Evolutionary conservation across 768 basidiomycete species (phyloP), one percentile per base, ranked within the genome.

Genomic region (Lactarius akahatsu): DNA sequence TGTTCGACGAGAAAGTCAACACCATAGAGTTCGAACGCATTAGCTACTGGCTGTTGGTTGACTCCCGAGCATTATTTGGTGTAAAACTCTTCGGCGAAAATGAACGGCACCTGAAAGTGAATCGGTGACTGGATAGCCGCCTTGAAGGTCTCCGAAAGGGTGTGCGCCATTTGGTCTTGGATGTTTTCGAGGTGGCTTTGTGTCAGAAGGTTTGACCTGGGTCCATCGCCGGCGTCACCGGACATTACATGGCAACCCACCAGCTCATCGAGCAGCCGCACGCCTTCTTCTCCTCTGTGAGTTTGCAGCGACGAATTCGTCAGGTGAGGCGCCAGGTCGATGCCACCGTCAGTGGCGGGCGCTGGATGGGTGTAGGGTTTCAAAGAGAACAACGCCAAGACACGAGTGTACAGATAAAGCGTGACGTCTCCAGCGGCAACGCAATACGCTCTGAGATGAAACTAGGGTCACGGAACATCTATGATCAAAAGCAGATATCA

Each of bases 1-100:
- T 84, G 83, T 61, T 82, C 82, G 65, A 98, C 83, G 16, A 98
- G 80, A 66, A 99, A 90, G 75, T 99, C 97, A n/a, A 91, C 83
- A 0, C 97, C 97, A 72, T 89, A 98, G 18, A 98, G 83, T 74
- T 98, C 96, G 73, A 98, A 98, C 0, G 92, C 93, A 74, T 98
- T 98, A 1, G 92, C 88, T 26, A 94, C 75, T 1, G 91, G 83
- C 92, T 97, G 74, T 45, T 23, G 45, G 50, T 40, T n/a, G 20
- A 59, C 30, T 50, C 30, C 23, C 30, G 4, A 57, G 34, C 36
- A 60, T 36, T 16, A 60, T 30, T 13, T 26, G 36, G 11, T 18
- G 56, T 9, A 32, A 16, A 15, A 16, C 32, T 57, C 38, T 11
- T 23, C 34, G 50, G 45, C 26, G 64, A 38, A 40, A 26, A 59